A percentile compares a stretch with the other conserved stretches of the same genome.
These are phyloP conservation scores for Calonectria pseudoreteaudii DNA, from an alignment of 2,329 filamentous ascomycete species.

Conservation along the genomic window DNA sequence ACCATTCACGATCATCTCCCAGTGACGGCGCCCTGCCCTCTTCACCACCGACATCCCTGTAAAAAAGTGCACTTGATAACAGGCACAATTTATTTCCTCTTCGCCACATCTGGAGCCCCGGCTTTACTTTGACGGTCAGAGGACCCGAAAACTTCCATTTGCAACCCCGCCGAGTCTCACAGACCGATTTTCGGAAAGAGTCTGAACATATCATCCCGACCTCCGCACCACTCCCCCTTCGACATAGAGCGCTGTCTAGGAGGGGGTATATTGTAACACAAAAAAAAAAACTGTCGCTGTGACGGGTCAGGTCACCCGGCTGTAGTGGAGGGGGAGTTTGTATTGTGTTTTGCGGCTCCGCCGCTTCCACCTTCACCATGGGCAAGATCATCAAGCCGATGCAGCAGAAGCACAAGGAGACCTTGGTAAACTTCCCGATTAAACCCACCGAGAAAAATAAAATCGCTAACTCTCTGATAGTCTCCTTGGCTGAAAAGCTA, in stretches of 20 bases:
- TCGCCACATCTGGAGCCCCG: background rate
- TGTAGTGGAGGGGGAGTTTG: conserved; percentile 70
- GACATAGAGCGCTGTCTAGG: conserved; percentile 45
- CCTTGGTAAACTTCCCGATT: conserved; percentile 62
- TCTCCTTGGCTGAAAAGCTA: conserved; percentile 90
- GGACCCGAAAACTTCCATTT: conserved; percentile 15
- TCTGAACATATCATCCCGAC: conserved; percentile 10
- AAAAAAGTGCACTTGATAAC: background rate
- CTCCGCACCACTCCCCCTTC: conserved; percentile 5
- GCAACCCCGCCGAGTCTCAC: conserved; percentile 25
- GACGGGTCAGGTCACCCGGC: conserved; percentile 49
- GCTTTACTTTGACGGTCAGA: conserved; percentile 9
- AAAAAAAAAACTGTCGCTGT: conserved; percentile 55
- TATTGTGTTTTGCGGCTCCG: conserved; percentile 64
- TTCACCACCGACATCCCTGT: background rate
- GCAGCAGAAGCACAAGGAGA: conserved; percentile 76
- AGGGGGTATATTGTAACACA: conserved; percentile 47
- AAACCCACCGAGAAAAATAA: background rate
- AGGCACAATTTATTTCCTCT: background rate
- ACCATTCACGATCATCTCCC: conserved; percentile 27
- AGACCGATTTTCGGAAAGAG: conserved; percentile 20
- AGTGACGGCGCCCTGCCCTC: conserved; percentile 20
- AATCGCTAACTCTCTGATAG: conserved; percentile 59
- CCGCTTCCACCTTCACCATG: conserved; percentile 71
- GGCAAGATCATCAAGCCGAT: conserved; percentile 76